A percentile compares a stretch with the other conserved stretches of the same genome.
Conservation (phyloP, 352 stramenopile species). For the Hyaloperonospora brassicae region DNA sequence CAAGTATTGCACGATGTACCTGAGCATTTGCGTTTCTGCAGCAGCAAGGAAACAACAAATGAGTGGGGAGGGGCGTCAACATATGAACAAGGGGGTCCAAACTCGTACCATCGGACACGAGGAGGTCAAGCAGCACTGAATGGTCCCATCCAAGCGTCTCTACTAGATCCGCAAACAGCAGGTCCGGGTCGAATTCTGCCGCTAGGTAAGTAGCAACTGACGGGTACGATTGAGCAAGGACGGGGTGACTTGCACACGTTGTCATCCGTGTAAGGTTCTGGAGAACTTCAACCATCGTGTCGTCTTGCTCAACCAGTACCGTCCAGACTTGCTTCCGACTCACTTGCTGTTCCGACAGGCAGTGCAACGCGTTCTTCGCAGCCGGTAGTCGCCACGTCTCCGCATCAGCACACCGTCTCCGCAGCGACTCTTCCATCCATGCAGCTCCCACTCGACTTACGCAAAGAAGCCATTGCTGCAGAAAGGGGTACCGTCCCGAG, state of each 20-base stretch:
- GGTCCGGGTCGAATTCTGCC: slow-evolving; percentile 37
- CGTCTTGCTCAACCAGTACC: slow-evolving; percentile 59
- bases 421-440: slow-evolving; percentile 9
- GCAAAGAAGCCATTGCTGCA: slow-evolving; percentile 54
- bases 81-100: not conserved
- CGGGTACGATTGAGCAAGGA: slow-evolving; percentile 1
- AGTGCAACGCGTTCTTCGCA: not conserved
- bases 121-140: slow-evolving; percentile 56
- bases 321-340: slow-evolving; percentile 31
- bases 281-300: slow-evolving; percentile 59
- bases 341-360: slow-evolving; percentile 16
- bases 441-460: slow-evolving; percentile 21
- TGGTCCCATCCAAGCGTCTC: slow-evolving; percentile 43
- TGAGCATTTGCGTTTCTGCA: slow-evolving; percentile 58
- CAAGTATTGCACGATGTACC: slow-evolving; percentile 53
- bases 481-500: slow-evolving; percentile 35
- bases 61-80: not conserved
- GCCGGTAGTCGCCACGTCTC: not conserved
- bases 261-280: slow-evolving; percentile 31
- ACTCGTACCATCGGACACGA: slow-evolving; percentile 56
- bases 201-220: slow-evolving; percentile 9
- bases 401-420: not conserved
- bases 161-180: slow-evolving; percentile 55
- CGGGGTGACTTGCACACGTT: not conserved
- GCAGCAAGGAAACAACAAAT: slow-evolving; percentile 8